These are phyloP conservation scores for Chamaecrista fasciculata DNA, from an alignment of 306 rosid species.

Conservation along the genomic window DNA sequence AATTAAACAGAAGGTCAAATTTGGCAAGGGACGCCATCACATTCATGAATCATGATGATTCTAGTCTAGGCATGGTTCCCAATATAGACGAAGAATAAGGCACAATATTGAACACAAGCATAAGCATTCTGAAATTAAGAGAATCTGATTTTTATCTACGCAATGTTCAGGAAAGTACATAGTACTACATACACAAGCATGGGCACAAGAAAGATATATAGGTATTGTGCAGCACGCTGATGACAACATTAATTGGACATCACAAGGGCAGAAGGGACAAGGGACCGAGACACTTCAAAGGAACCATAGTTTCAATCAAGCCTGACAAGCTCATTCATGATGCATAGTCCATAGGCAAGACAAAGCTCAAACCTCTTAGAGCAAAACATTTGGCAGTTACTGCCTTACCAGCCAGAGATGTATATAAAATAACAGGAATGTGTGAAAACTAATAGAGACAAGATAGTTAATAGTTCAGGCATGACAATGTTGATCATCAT, in stretches of 20 bases:
- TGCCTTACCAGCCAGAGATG: neutral
- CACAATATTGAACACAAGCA: conserved; percentile 46
- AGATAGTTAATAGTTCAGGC: neutral
- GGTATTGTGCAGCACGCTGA: conserved; percentile 33
- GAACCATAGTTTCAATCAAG: conserved; percentile 19
- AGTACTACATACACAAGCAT: conserved; percentile 56
- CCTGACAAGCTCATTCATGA: conserved; percentile 21
- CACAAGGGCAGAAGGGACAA: conserved; percentile 40
- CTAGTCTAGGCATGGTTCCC: conserved; percentile 38
- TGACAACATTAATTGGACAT: conserved; percentile 36
- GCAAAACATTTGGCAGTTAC: neutral
- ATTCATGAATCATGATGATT: conserved; percentile 38
- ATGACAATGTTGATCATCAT: neutral
- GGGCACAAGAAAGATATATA: conserved; percentile 39
- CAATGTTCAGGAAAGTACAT: conserved; percentile 49
- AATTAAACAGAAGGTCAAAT: conserved; percentile 31
- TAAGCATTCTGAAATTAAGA: conserved; percentile 46
- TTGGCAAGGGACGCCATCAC: conserved; percentile 31
- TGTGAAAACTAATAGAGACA: neutral
- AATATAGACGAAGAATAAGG: conserved; percentile 39
- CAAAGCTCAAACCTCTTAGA: conserved; percentile 18
- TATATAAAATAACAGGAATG: neutral
- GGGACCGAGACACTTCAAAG: too few relatives aligned
- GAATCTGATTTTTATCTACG: conserved; percentile 43
- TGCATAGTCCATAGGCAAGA: conserved; percentile 6